Evolutionary conservation across 228 moss, liverwort and hornwort species (phyloP).

Genomic region (Sphagnum fallax): DNA sequence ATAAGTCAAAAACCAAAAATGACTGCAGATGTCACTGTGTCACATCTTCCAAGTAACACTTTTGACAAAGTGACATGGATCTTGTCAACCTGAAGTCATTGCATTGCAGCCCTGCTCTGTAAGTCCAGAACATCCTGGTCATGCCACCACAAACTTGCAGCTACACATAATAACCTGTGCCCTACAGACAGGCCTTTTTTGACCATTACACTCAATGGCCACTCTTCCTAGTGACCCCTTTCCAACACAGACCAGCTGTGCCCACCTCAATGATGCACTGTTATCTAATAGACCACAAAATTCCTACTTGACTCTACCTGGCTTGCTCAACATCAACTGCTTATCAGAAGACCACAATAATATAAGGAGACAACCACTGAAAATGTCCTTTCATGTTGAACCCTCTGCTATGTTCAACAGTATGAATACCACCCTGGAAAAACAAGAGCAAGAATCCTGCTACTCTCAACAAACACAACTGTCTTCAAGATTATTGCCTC

Average conservation of each 20-base stretch:
- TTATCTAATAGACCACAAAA: neutral
- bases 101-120: slow-evolving; percentile 20
- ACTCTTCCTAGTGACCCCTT: neutral
- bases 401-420: neutral
- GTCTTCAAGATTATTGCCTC: slow-evolving; percentile 23
- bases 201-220: slow-evolving; percentile 9
- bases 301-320: neutral
- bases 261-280: slow-evolving; percentile 10
- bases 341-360: neutral
- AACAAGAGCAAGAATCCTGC: slow-evolving; percentile 21
- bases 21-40: neutral
- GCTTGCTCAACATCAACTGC: no score
- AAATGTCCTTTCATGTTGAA: no score
- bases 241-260: slow-evolving; percentile 7
- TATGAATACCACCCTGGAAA: slow-evolving; percentile 13
- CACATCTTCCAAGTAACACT: slow-evolving; percentile 16
- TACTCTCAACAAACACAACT: slow-evolving; percentile 37
- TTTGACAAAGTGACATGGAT: slow-evolving; percentile 8
- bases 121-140: slow-evolving; percentile 16
- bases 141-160: slow-evolving; percentile 19
- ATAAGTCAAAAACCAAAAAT: slow-evolving; percentile 12
- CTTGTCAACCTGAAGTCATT: slow-evolving; percentile 12
- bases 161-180: slow-evolving; percentile 5
- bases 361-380: neutral
- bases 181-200: neutral